Base-by-base conservation (phyloP, 805 yeast species). In the Metschnikowia chrysomelidarum region DNA sequence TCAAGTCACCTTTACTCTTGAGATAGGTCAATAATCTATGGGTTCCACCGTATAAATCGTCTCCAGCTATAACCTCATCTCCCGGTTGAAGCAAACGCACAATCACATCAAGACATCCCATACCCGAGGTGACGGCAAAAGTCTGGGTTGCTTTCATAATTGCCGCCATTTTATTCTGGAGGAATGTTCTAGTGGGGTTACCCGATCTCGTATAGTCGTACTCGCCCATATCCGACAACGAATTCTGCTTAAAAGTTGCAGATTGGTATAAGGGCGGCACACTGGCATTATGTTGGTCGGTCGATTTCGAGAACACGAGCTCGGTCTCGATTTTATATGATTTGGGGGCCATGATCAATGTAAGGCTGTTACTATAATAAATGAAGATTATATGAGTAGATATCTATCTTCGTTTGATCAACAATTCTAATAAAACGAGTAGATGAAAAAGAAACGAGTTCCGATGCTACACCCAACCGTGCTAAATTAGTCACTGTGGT, bases 11-110 rank as follows among this genome's bases (percentile, higher is more conserved):
- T 53, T 77, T 78, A 27, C 71, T 71, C 51, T 76, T 67, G 51
- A 87, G 62, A 53, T 80, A 86, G 9, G 87, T 83, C 48, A 89
- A 73, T 47, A 89, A 71, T 51, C 98, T 73, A 60, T 89, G 85
- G 21, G 95, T 82, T 21, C 98, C 98, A 35, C 98, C 98, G 56
- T 89, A 89, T 44, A 89, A 73, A 56, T 89, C 98, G 57, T 86
- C 93, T 34, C 98, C 98, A 4, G 96, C 95, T 47, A 89, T 76
- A 21, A 89, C 89, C 58, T 86, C 87, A 56, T 85, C 94, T n/a
- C 89, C 88, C 1, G 95, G 91, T 35, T 60, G 65, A 43, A 88
- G 69, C 32, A 84, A 64, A 28, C 94, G 73, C 25, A 85, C 73
- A 38, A 89, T 82, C 19, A 87, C 89, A 56, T 91, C 97, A 44